Conservation (phyloP, 768 basidiomycete species). For the Panaeolus cyanescens region DNA sequence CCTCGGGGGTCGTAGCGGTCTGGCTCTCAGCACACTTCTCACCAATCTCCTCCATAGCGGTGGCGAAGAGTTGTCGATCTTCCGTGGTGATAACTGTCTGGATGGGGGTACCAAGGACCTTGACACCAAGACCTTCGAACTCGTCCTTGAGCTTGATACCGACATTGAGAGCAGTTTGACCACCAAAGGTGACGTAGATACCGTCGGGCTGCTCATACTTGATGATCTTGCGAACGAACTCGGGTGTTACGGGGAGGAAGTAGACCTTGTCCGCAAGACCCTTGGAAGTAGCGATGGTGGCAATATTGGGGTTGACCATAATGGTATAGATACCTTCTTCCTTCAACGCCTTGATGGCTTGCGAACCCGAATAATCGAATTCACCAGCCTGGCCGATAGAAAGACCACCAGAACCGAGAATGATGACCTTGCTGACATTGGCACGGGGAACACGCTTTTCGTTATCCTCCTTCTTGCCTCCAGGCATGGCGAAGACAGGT, state of each 20-base stretch:
- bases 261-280: conserved; percentile 99
- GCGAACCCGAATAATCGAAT: conserved; percentile 99
- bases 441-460: conserved; percentile 68
- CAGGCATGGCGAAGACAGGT: conserved; percentile 68
- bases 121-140: conserved; percentile 84
- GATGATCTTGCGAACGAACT: conserved; percentile 98
- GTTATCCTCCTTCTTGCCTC: conserved; percentile 84
- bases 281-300: conserved; percentile 96
- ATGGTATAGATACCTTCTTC: conserved; percentile 99
- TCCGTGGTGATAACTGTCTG: conserved; percentile 97
- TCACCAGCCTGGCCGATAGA: conserved; percentile 99
- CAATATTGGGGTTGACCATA: conserved; percentile 98
- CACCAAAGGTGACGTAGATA: conserved; percentile 98
- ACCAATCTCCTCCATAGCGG: conserved; percentile 93
- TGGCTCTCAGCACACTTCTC: conserved; percentile 92
- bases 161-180: conserved; percentile 95
- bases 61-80: conserved; percentile 92
- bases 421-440: conserved; percentile 90
- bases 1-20: conserved; percentile 84
- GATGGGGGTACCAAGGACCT: conserved; percentile 95
- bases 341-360: conserved; percentile 99
- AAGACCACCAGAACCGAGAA: conserved; percentile 95
- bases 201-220: conserved; percentile 98
- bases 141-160: conserved; percentile 98
- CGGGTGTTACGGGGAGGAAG: conserved; percentile 97